Base-by-base conservation (phyloP, 2,329 filamentous ascomycete species). In the Purpureocillium takamizusanense region DNA sequence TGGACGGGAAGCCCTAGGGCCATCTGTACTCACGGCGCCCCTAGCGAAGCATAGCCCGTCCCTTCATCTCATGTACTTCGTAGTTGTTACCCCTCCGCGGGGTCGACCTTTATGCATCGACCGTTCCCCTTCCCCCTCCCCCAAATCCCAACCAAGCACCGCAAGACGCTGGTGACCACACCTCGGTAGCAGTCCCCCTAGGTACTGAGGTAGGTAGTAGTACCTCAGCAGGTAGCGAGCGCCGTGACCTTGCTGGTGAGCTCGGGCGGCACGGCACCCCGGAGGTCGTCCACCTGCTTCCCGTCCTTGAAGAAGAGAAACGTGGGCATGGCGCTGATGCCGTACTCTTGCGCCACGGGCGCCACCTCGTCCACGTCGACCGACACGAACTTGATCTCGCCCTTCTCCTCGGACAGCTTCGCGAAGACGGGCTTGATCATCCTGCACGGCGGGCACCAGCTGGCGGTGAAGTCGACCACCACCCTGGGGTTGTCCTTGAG, bases 371-470 rank as follows among this genome's bases (percentile, higher is more conserved):
- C 89, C 52, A 95, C 88, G 62, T 97, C 88, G 57, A 95, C 70
- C 76, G 95, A 92, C 74, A 79, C 79, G 67, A 95, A 95, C 62
- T 76, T 70, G 49, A 83, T 60, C 47, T 74, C 62, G 66, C 75
- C 76, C 42, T 65, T 58, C 31, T 78, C 63, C 51, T 51, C 49
- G 36, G 48, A 47, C 41, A 95, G 69, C 23, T 35, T 21, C 4
- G 25, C 4, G 21, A 40, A 44, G 45, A 79, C 63, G 42, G 89
- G 90, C 14, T 87, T 78, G 54, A 95, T 92, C 53, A 81, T 74
- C 72, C 89, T 95, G 83, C 90, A 97, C 43, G 90, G 90, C 43
- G 87, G 88, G 70, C 90, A 97, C 89, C 89, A 95, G 10, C 8
- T 31, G 34, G 37, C 37, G 8, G 82, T 87, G 69, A 78, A 87